Evolutionary conservation across 345 rosid species (phyloP), one percentile per base, ranked within the genome.

Genomic region (Erucastrum elatum): DNA sequence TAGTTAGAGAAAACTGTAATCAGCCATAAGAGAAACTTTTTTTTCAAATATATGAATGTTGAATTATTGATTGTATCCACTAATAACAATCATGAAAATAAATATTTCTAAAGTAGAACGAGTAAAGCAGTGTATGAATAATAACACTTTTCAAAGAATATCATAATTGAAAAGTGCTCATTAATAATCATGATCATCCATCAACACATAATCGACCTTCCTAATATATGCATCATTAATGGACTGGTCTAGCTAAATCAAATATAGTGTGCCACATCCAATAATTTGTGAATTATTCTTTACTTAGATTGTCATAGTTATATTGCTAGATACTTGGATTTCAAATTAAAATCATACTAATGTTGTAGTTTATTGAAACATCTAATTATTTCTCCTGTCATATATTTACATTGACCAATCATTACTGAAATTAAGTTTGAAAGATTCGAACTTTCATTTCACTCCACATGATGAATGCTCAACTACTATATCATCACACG

Each of bases 101-200:
- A 58, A n/a, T 30, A 58, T 33, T 6, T 21, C 27, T 66, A 72
- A 72, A 78, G 68, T 60, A 26, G 13, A 58, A 55, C 41, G 68
- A 60, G 58, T 46, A 66, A 60, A 58, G 69, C 56, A 72, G 0
- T 60, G 67, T 59, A 25, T 31, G 77, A 58, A 78, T 65, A 49
- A 56, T 71, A 78, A 1, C 77, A 58, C 56, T 30, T 53, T 72
- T 66, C 77, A 72, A 44, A 66, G 72, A 78, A 78, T 72, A 72
- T 58, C 74, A 78, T 72, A 46, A 72, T 78, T 72, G 44, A 59
- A 66, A 66, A 66, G 73, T 30, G 56, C 2, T 46, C 7, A 31
- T 8, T 33, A 66, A 25, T 66, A 31, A 72, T 78, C 72, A 78
- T 78, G 25, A 72, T 78, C 72, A 78, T 78, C 73, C 77, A 66